Evolutionary conservation across 441 rosid genomes (phyloP).

Genomic region (Codiaeum variegatum): DNA sequence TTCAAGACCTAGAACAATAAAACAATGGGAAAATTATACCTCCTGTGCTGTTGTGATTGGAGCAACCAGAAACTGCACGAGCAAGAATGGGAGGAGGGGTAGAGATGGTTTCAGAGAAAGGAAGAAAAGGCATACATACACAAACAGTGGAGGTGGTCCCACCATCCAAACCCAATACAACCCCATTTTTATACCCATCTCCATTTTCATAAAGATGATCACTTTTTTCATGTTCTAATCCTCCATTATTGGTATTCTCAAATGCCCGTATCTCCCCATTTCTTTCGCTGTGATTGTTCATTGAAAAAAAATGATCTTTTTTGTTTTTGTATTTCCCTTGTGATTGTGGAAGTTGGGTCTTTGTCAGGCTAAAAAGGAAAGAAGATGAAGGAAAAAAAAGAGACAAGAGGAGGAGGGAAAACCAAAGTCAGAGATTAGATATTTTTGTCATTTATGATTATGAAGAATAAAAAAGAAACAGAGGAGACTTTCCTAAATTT

Average conservation of each 20-base stretch:
- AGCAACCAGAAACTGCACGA: constrained; percentile 62
- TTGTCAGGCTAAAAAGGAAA: background rate
- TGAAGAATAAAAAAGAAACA: background rate
- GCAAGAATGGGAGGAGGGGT: constrained; percentile 51
- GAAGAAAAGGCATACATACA: constrained; percentile 50
- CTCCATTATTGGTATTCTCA: constrained; percentile 20
- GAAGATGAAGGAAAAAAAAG: background rate
- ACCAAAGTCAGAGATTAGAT: background rate
- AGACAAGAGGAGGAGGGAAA: background rate
- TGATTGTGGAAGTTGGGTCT: background rate
- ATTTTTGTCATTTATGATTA: background rate
- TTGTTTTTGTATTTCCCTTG: too few relatives aligned
- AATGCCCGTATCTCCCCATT: constrained; percentile 49
- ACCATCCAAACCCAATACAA: constrained; percentile 60
- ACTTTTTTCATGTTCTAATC: constrained; percentile 10
- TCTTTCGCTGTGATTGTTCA: constrained; percentile 37
- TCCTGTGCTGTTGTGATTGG: constrained; percentile 68
- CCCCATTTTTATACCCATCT: constrained; percentile 25
- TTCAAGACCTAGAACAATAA: background rate
- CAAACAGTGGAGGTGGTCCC: constrained; percentile 69
- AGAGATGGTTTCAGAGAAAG: constrained; percentile 32
- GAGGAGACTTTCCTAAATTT: background rate
- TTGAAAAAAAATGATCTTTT: background rate
- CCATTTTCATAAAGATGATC: constrained; percentile 4
- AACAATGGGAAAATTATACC: constrained; percentile 25